Evolutionary conservation across 106 monocot species (phyloP), one percentile per base, ranked within the genome.

Genomic region (Allium sativum): DNA sequence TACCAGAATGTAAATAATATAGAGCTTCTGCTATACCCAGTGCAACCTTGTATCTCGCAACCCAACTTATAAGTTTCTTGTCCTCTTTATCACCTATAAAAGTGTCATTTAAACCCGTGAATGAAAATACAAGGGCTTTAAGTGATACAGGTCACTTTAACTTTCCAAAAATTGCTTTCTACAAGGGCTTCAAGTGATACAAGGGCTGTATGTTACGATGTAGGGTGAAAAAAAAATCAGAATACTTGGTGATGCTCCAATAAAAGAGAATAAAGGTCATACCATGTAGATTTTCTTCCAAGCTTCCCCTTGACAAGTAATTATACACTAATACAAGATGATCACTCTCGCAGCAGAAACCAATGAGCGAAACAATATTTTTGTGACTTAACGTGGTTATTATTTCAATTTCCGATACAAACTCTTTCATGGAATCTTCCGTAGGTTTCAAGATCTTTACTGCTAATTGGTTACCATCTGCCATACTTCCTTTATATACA

Each of bases 271-370:
- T 2, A 31, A 31, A 31, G 31, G 5, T 31, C 31, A 8, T 77
- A 79, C 86, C 83, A 73, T 90, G 86, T 68, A 95, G 81, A 68
- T 61, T 77, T 61, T 86, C 81, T 69, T 84, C 84, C 17, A 95
- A 70, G 70, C 79, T 86, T 47, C 94, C 90, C 65, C 78, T 69
- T 9, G 79, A 50, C 40, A 81, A 53, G 56, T 74, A 82, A 48
- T 95, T 67, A 77, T 90, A 90, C 58, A 90, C 83, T 69, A 95
- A 73, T 21, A 79, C 51, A 16, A 84, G 75, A 45, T 73, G 79
- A 40, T 86, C 59, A 19, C 74, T 71, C 58, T 82, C 83, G 18
- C 81, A 74, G 67, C 94, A 86, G 75, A 90, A 90, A 7, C 94
- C 94, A 61, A 66, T 17, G 13, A 94, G 52, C 3, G 93, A 71